Base-by-base conservation (phyloP, 1,284 basidiomycete genomes). In the Microstroma glucosiphilum region DNA sequence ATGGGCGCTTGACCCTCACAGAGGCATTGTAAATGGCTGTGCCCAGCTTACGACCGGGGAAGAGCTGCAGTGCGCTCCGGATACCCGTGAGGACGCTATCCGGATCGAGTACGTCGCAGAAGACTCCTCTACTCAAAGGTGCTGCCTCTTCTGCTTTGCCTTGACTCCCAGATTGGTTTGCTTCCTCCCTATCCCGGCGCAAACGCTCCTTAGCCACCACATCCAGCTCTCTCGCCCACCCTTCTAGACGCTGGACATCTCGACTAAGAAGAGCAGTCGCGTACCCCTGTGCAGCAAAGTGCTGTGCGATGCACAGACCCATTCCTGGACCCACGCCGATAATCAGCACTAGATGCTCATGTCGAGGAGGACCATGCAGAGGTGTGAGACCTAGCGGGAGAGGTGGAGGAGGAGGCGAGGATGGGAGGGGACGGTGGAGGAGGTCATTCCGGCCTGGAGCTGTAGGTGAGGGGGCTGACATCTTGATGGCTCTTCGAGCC, bases 311-410 rank as follows among this genome's bases (percentile, higher is more conserved):
- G 0, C 57, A 51, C 7, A 73, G 53, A 0, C 73, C 73, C 11
- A 75, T 57, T 3, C 73, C 73, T 6, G 71, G 73, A 1, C 73
- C 71, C 0, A 75, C 70, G 11, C 71, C 71, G 13, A 73, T 64
- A 6, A 71, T 53, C 9, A 71, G 56, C 1, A 73, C 69, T 2
- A 73, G 55, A 55, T 73, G 71, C n/a, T 69, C 54, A 1, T 56
- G 12, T 1, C 62, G 49, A 4, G 56, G 11, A 1, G 71, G 71
- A 1, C 71, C 71, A 40, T 73, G 69, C 6, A 71, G 55, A 8
- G 63, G 40, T 30, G 67, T 63, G 7, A 58, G 40, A 1, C 71
- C 71, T 19, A 73, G 60, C 13, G 58, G 60, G 1, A 48, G 19
- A 2, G 69, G 66, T 13, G 65, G 55, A 0, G 57, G 40, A 41